Conservation (phyloP, 2,329 filamentous ascomycete genomes). For the Aspergillus viridinutans region DNA sequence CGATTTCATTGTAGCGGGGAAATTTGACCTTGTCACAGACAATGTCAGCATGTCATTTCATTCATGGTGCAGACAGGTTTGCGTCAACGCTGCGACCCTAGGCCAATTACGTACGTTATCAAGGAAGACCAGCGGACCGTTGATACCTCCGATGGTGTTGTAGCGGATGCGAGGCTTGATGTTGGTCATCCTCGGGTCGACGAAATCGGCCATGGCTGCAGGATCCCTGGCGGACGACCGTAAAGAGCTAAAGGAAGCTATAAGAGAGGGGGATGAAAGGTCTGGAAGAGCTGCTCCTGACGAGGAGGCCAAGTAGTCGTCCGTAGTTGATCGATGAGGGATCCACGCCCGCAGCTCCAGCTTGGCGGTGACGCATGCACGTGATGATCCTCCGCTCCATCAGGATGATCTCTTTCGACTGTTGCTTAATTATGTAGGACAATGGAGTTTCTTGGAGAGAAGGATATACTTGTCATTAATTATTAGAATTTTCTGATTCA, state of each 20-base stretch:
- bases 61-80: neutral
- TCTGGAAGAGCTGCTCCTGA: constrained; percentile 5
- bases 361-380: constrained; percentile 5
- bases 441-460: neutral
- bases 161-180: constrained; percentile 77
- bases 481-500: neutral
- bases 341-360: neutral
- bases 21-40: constrained; percentile 74
- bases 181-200: constrained; percentile 46
- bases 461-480: neutral
- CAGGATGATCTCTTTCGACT: neutral
- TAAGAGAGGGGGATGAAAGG: constrained; percentile 9
- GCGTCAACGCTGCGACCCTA: neutral
- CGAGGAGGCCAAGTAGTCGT: constrained; percentile 7
- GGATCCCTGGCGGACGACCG: constrained; percentile 11
- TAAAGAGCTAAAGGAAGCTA: constrained; percentile 10
- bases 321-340: neutral
- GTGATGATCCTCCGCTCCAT: neutral
- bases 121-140: constrained; percentile 94
- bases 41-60: constrained; percentile 12
- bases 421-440: neutral
- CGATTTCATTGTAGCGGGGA: constrained; percentile 95
- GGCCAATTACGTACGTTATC: constrained; percentile 68
- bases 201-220: constrained; percentile 37
- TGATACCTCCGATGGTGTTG: constrained; percentile 97